These are phyloP conservation scores for Penicillium angulare DNA, from an alignment of 495 filamentous ascomycete genomes.

Conservation along the genomic window DNA sequence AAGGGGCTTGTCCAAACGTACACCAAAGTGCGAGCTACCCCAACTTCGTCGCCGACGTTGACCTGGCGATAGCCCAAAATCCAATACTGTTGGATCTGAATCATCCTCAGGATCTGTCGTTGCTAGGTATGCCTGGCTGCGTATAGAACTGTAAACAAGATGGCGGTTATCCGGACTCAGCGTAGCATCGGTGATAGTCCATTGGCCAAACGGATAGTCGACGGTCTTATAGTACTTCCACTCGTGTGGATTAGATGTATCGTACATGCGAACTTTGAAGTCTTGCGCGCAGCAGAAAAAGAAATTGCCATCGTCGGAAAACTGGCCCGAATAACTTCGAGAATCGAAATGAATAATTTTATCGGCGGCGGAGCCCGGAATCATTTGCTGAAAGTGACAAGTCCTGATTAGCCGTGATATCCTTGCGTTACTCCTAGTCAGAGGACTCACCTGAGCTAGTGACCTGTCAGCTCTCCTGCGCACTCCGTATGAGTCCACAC, in stretches of 20 bases:
- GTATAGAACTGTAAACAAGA: slow-evolving; percentile 85
- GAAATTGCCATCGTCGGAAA: slow-evolving; percentile 95
- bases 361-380: slow-evolving; percentile 75
- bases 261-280: slow-evolving; percentile 93
- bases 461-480: slow-evolving; percentile 57
- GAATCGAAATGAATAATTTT: slow-evolving; percentile 84
- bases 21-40: slow-evolving; percentile 50
- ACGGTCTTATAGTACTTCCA: slow-evolving; percentile 98
- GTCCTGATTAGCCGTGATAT: slow-evolving; percentile 31
- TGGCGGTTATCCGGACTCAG: slow-evolving; percentile 90
- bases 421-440: neutral
- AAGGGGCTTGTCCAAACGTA: slow-evolving; percentile 26
- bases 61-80: slow-evolving; percentile 58
- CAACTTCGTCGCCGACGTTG: slow-evolving; percentile 36
- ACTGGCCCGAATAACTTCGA: slow-evolving; percentile 92
- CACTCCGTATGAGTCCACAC: slow-evolving; percentile 51
- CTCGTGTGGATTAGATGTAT: slow-evolving; percentile 91
- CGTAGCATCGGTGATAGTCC: slow-evolving; percentile 94
- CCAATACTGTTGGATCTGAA: slow-evolving; percentile 72
- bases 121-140: slow-evolving; percentile 77
- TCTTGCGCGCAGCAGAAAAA: slow-evolving; percentile 95
- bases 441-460: slow-evolving; percentile 59
- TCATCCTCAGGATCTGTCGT: slow-evolving; percentile 79
- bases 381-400: slow-evolving; percentile 31
- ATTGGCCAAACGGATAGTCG: slow-evolving; percentile 78